These are phyloP conservation scores for Babesia microti DNA, from an alignment of 169 alveolate species.

Conservation along the genomic window DNA sequence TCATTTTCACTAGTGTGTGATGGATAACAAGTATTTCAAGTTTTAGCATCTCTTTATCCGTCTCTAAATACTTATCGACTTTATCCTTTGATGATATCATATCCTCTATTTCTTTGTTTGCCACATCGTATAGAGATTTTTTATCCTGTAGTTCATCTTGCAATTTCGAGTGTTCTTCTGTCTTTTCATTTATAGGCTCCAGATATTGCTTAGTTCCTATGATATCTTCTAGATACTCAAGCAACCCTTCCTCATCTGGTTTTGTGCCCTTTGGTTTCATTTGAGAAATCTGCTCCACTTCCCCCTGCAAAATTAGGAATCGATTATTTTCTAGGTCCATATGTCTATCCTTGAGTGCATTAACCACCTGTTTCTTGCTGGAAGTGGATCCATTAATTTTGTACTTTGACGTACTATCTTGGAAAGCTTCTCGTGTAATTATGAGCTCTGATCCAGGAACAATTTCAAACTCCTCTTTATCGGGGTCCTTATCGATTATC, in stretches of 20 bases:
- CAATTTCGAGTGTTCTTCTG: slow-evolving; percentile 50
- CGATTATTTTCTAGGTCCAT: slow-evolving; percentile 90
- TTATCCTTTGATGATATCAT: slow-evolving; percentile 57
- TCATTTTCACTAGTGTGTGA: slow-evolving; percentile 36
- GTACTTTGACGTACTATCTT: slow-evolving; percentile 57
- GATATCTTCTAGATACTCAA: slow-evolving; percentile 93
- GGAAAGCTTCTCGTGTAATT: slow-evolving; percentile 54
- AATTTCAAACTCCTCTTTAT: slow-evolving; percentile 28
- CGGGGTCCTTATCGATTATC: slow-evolving; percentile 63
- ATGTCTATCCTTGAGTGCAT: slow-evolving; percentile 75
- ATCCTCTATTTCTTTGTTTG: slow-evolving; percentile 71
- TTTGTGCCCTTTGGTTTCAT: slow-evolving; percentile 91
- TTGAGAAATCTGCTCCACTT: slow-evolving; percentile 91
- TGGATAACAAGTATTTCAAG: slow-evolving; percentile 29
- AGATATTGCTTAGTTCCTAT: slow-evolving; percentile 82
- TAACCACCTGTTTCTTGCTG: slow-evolving; percentile 79
- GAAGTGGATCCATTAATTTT: slow-evolving; percentile 74
- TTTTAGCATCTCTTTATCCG: slow-evolving; percentile 48
- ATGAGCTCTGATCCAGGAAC: slow-evolving; percentile 41
- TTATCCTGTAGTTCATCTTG: slow-evolving; percentile 66
- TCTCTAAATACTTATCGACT: slow-evolving; percentile 56
- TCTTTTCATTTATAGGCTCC: slow-evolving; percentile 55
- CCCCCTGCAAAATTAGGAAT: slow-evolving; percentile 88
- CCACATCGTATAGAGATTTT: slow-evolving; percentile 57
- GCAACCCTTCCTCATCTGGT: slow-evolving; percentile 84